Evolutionary conservation across 331 rosid genomes (phyloP).

Genomic region (Pyracantha coccinea): DNA sequence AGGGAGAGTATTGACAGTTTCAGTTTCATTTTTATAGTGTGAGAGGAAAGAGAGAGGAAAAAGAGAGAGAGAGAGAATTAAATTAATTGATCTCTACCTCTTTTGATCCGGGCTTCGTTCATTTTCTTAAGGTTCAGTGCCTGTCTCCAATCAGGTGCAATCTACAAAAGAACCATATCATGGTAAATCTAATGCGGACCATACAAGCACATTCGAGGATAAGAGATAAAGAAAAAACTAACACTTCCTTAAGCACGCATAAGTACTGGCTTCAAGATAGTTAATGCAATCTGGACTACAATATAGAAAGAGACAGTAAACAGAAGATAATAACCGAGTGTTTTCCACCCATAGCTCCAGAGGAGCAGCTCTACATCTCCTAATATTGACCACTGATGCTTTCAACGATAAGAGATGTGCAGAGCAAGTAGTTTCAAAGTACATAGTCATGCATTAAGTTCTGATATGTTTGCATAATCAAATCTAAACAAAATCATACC

Average conservation of each 20-base stretch:
- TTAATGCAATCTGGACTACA: neutral
- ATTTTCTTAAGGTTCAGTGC: conserved; percentile 56
- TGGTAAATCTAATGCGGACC: neutral
- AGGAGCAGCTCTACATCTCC: neutral
- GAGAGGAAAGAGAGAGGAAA: neutral
- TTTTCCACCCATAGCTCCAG: neutral
- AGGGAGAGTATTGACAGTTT: neutral
- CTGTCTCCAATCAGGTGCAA: conserved; percentile 97
- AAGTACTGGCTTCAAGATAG: neutral
- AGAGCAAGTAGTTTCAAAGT: neutral
- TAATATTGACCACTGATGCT: neutral
- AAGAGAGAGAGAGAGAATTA: neutral
- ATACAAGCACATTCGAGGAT: neutral
- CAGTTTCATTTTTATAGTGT: neutral
- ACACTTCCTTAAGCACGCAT: too few relatives aligned
- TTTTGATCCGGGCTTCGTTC: conserved; percentile 63
- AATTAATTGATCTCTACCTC: conserved; percentile 39
- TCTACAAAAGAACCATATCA: conserved; percentile 34
- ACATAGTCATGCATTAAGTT: neutral
- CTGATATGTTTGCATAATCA: neutral
- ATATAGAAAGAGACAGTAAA: neutral
- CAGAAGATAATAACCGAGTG: neutral
- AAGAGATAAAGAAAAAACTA: neutral
- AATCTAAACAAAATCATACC: conserved; percentile 33
- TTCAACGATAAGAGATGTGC: neutral